These are phyloP conservation scores for Sporisorium graminicola DNA, from an alignment of 1,284 basidiomycete genomes.

Conservation along the genomic window DNA sequence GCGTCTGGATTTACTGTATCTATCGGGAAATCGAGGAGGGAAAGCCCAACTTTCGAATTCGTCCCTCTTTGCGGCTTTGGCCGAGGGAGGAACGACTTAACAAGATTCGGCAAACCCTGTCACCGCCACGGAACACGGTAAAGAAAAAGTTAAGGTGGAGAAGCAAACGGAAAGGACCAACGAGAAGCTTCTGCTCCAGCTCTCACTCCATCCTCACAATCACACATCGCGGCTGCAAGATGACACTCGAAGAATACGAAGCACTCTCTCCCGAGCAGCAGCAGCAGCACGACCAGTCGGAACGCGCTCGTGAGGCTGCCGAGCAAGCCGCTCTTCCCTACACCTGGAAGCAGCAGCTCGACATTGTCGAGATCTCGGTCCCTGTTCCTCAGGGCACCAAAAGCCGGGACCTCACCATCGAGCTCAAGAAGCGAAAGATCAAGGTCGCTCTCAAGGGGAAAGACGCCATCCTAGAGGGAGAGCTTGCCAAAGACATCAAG, in stretches of 20 bases:
- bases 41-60: slow-evolving; percentile 13
- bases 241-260: slow-evolving; percentile 79
- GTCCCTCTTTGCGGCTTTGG: neutral
- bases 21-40: slow-evolving; percentile 22
- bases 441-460: slow-evolving; percentile 86
- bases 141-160: slow-evolving; percentile 23
- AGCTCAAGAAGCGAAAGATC: slow-evolving; percentile 84
- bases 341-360: slow-evolving; percentile 89
- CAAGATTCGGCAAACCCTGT: no score
- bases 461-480: slow-evolving; percentile 81
- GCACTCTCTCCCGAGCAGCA: slow-evolving; percentile 82
- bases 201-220: neutral
- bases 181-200: slow-evolving; percentile 69
- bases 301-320: slow-evolving; percentile 78
- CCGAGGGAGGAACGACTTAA: neutral
- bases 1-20: slow-evolving; percentile 12
- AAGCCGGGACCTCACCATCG: slow-evolving; percentile 80
- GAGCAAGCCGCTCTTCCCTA: slow-evolving; percentile 94
- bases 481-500: slow-evolving; percentile 92
- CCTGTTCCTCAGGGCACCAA: slow-evolving; percentile 89
- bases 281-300: slow-evolving; percentile 78
- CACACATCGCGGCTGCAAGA: slow-evolving; percentile 71
- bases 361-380: slow-evolving; percentile 84
- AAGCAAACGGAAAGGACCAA: slow-evolving; percentile 74
- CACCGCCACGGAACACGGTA: slow-evolving; percentile 2